Evolutionary conservation across 177 flowering plant species (phyloP).

Genomic region (Vitis hybrid): DNA sequence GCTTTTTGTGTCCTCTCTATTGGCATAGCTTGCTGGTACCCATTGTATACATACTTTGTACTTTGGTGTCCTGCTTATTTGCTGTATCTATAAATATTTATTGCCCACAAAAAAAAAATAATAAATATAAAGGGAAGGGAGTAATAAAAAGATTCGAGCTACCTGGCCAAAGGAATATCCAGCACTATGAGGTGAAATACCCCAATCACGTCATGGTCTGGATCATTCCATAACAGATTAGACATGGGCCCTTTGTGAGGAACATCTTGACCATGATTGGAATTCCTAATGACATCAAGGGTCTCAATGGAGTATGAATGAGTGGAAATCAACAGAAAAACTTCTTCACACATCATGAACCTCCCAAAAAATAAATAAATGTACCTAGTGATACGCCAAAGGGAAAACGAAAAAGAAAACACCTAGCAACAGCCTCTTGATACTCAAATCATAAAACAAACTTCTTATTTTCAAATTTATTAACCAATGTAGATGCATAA

Average conservation of each 20-base stretch:
- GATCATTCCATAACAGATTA: constrained; percentile 63
- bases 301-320: constrained; percentile 37
- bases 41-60: no score
- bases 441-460: no score
- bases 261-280: constrained; percentile 63
- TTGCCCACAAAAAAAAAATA: background rate
- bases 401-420: no score
- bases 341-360: constrained; percentile 44
- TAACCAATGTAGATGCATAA: no score
- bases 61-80: no score
- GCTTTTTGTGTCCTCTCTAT: no score
- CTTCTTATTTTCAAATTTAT: no score
- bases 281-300: constrained; percentile 49
- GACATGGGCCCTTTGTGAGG: constrained; percentile 68
- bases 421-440: no score
- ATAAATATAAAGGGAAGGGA: background rate
- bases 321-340: constrained; percentile 57
- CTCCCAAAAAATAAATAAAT: constrained; percentile 16
- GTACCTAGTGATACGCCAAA: no score
- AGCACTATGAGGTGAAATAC: constrained; percentile 63
- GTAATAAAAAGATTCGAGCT: background rate
- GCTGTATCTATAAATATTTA: no score
- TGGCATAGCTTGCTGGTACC: no score
- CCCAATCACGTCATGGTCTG: constrained; percentile 67
- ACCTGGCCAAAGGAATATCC: constrained; percentile 67